Percentiles rank a stretch among this genome's conserved stretches.
phyloP scores from a whole-genome alignment of 106 monocot genomes.

The Dioscorea dumetorum region DNA sequence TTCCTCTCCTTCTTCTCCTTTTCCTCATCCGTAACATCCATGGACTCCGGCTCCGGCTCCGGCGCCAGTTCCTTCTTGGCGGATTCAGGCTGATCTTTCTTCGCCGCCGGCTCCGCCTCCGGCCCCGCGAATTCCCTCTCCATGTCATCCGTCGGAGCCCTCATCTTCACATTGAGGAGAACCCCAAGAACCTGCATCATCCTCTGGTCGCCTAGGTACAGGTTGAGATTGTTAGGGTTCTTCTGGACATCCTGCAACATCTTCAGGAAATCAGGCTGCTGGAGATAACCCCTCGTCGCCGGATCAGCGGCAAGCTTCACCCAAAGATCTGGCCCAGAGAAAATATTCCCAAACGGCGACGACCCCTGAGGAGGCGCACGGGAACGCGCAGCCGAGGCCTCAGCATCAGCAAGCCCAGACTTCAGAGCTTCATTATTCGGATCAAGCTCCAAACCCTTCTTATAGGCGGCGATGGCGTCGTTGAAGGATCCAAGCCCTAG shows the following conservation, averaged over 20 bases:
- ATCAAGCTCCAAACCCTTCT: slow-evolving; percentile 69
- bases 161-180: slow-evolving; percentile 73
- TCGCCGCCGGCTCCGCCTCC: slow-evolving; percentile 6
- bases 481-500: slow-evolving; percentile 55
- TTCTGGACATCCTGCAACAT: slow-evolving; percentile 89
- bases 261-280: slow-evolving; percentile 84
- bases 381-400: slow-evolving; percentile 12
- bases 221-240: slow-evolving; percentile 67
- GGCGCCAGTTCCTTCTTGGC: neutral
- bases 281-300: slow-evolving; percentile 54
- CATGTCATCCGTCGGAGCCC: slow-evolving; percentile 25
- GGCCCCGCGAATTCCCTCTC: slow-evolving; percentile 18
- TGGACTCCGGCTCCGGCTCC: slow-evolving; percentile 27
- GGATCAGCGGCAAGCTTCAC: slow-evolving; percentile 86
- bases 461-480: slow-evolving; percentile 58
- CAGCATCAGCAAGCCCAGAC: slow-evolving; percentile 74
- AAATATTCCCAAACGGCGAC: slow-evolving; percentile 68
- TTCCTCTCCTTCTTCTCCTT: slow-evolving; percentile 48
- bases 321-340: slow-evolving; percentile 89
- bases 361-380: slow-evolving; percentile 7
- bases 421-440: slow-evolving; percentile 72
- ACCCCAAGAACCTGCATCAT: slow-evolving; percentile 86
- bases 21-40: slow-evolving; percentile 44
- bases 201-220: slow-evolving; percentile 71
- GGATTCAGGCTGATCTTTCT: neutral